Conservation (phyloP, 805 yeast genomes). For the Wickerhamomyces subpelliculosus region DNA sequence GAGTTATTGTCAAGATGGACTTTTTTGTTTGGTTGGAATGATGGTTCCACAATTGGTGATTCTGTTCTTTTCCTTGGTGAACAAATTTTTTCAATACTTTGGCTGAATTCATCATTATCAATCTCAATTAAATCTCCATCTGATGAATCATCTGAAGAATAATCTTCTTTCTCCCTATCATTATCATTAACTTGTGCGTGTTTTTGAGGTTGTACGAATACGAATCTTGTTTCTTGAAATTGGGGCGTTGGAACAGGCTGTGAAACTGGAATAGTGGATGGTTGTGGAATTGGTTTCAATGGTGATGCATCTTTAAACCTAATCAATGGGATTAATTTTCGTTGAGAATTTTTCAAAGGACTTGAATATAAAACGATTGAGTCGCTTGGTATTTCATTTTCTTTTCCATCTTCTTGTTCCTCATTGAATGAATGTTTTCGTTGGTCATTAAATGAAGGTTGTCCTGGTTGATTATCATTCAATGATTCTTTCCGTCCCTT, state of each 20-base stretch:
- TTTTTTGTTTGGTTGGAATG: too few species aligned
- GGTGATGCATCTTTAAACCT: too few species aligned
- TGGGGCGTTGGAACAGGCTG: too few species aligned
- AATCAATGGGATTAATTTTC: neutral
- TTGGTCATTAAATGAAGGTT: too few species aligned
- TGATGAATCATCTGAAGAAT: neutral
- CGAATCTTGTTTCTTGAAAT: too few species aligned
- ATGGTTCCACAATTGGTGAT: too few species aligned
- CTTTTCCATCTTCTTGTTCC: neutral
- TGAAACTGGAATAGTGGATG: too few species aligned
- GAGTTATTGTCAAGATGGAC: neutral
- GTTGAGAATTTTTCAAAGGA: neutral
- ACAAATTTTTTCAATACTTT: neutral
- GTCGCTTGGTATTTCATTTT: neutral
- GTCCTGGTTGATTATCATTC: too few species aligned
- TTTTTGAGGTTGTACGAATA: too few species aligned
- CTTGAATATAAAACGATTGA: neutral
- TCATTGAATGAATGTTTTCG: too few species aligned
- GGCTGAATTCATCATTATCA: neutral
- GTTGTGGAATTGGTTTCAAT: too few species aligned
- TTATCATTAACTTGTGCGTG: neutral
- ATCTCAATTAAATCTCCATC: neutral
- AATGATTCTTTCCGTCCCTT: too few species aligned
- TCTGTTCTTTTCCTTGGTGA: neutral
- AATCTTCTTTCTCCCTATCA: neutral